These are phyloP conservation scores for Favolaschia claudopus DNA, from an alignment of 768 basidiomycete species.

Conservation along the genomic window DNA sequence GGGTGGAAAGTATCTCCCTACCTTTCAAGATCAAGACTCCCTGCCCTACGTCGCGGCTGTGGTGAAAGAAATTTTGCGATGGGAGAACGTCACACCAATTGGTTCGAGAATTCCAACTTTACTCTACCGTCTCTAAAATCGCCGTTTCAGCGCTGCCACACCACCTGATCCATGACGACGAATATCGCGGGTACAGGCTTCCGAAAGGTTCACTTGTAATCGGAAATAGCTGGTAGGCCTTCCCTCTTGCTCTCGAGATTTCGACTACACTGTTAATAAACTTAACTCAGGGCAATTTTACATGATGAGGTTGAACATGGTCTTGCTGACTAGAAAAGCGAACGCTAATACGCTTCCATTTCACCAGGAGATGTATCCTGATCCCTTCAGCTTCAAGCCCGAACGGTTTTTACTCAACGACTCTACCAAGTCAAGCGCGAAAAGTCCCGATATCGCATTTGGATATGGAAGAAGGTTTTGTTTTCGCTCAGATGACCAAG, in stretches of 20 bases:
- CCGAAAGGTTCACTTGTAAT: constrained; percentile 38
- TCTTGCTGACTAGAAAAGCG: too few relatives aligned
- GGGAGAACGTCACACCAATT: constrained; percentile 12
- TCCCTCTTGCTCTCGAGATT: too few relatives aligned
- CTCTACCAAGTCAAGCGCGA: constrained; percentile 23
- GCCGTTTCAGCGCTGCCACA: constrained; percentile 42
- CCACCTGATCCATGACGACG: constrained; percentile 38
- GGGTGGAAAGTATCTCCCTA: constrained; percentile 35
- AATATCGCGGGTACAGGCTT: constrained; percentile 45
- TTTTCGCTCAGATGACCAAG: too few relatives aligned
- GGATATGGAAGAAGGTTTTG: constrained; percentile 36
- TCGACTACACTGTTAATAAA: neutral
- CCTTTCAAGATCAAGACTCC: constrained; percentile 29
- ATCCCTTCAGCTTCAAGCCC: constrained; percentile 45
- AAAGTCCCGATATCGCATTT: constrained; percentile 21
- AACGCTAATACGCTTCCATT: too few relatives aligned
- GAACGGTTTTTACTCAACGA: constrained; percentile 44
- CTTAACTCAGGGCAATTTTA: constrained; percentile 14
- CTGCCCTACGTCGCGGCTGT: constrained; percentile 30
- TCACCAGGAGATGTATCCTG: constrained; percentile 36
- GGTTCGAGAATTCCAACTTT: neutral
- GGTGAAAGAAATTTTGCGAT: constrained; percentile 7
- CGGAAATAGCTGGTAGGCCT: constrained; percentile 34
- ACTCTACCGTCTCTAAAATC: too few relatives aligned
- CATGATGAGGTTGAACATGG: constrained; percentile 11